A percentile compares a stretch with the other conserved stretches of the same genome.
phyloP scores from a whole-genome alignment of 768 basidiomycete species.

The Hericium alpestre region DNA sequence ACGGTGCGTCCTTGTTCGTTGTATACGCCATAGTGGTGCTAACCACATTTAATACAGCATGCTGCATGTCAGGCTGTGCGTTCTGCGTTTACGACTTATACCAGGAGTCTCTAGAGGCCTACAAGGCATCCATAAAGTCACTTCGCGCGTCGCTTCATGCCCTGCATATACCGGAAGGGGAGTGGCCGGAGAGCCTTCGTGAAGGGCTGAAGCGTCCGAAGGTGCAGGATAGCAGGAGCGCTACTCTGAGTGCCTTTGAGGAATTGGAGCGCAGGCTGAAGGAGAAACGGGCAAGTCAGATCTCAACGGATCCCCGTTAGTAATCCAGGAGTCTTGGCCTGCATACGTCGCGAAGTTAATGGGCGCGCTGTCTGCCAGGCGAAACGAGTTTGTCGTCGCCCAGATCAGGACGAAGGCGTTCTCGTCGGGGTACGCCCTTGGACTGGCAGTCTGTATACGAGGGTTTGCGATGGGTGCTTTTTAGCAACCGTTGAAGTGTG shows the following conservation, averaged over 20 bases:
- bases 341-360: too few relatives aligned
- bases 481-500: neutral
- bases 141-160: conserved; percentile 41
- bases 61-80: conserved; percentile 92
- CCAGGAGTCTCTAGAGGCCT: conserved; percentile 57
- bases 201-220: conserved; percentile 14
- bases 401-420: too few relatives aligned
- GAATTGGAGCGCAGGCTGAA: conserved; percentile 52
- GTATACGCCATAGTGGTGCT: neutral
- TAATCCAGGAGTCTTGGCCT: too few relatives aligned
- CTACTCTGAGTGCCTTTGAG: conserved; percentile 56
- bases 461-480: neutral
- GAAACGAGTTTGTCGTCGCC: too few relatives aligned
- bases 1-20: conserved; percentile 37
- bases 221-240: conserved; percentile 15
- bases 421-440: neutral
- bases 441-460: neutral
- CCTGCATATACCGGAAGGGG: conserved; percentile 37
- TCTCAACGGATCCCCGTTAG: too few relatives aligned
- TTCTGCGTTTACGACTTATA: conserved; percentile 88
- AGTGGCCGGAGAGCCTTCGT: conserved; percentile 58
- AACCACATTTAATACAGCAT: conserved; percentile 38
- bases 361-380: too few relatives aligned
- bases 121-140: conserved; percentile 41
- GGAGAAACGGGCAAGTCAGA: conserved; percentile 27